Evolutionary conservation across 2,329 filamentous ascomycete genomes (phyloP).

Genomic region (Rhynchosporium graminicola): DNA sequence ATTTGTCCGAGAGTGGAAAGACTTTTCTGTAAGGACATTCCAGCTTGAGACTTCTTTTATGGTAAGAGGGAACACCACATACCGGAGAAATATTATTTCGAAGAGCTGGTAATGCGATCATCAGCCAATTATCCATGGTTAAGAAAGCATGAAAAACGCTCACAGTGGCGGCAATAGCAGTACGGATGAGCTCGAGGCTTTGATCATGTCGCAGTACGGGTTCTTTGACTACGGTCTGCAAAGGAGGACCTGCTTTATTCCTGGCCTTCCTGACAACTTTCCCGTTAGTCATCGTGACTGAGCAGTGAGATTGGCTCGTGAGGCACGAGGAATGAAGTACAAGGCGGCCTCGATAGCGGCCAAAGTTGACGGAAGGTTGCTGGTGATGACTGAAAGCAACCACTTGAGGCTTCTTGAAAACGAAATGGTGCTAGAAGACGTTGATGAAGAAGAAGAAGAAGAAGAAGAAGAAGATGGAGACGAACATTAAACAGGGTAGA

Average conservation of each 20-base stretch:
- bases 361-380: too few relatives aligned
- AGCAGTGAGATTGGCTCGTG: background rate
- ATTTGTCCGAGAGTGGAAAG: slow-evolving; percentile 4
- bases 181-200: slow-evolving; percentile 1
- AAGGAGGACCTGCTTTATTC: background rate
- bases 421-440: background rate
- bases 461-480: background rate
- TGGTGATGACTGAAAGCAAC: too few relatives aligned
- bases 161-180: slow-evolving; percentile 1
- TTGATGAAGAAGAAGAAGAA: background rate
- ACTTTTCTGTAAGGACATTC: background rate
- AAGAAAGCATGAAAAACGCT: background rate
- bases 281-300: background rate
- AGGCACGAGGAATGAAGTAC: too few relatives aligned
- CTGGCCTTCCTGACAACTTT: background rate
- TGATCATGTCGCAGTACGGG: background rate
- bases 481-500: background rate
- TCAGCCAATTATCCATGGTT: background rate
- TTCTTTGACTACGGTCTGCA: background rate
- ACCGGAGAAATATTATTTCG: slow-evolving; percentile 5
- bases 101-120: background rate
- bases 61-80: background rate
- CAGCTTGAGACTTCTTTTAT: background rate
- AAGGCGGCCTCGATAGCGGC: background rate
- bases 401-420: too few relatives aligned